phyloP scores from a whole-genome alignment of 331 rosid genomes.

The Malus hybrid region DNA sequence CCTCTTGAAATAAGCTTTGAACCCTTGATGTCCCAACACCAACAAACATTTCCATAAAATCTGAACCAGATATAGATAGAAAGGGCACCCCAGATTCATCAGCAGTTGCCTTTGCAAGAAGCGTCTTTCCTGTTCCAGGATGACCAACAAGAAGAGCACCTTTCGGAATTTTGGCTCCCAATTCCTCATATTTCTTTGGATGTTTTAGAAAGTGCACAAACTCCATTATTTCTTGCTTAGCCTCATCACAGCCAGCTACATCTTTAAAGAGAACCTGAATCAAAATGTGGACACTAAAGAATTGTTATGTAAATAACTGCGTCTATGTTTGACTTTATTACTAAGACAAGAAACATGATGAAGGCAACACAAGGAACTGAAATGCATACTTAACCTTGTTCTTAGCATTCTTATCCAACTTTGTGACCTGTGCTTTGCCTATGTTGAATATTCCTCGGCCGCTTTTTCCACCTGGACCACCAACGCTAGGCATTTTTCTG shows the following conservation, averaged over 20 bases:
- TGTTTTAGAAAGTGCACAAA: slow-evolving; percentile 85
- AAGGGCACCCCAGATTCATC: slow-evolving; percentile 93
- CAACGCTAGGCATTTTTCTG: slow-evolving; percentile 59
- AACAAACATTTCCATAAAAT: slow-evolving; percentile 89
- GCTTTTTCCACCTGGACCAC: slow-evolving; percentile 45
- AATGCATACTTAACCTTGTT: slow-evolving; percentile 57
- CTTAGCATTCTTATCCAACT: slow-evolving; percentile 72
- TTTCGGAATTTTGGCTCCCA: slow-evolving; percentile 92
- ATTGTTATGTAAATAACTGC: background rate
- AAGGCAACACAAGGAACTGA: background rate
- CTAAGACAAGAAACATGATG: background rate
- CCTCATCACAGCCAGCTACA: slow-evolving; percentile 99
- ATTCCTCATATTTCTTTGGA: slow-evolving; percentile 84
- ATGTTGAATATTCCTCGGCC: slow-evolving; percentile 74
- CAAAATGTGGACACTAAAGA: background rate
- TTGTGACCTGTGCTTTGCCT: slow-evolving; percentile 71
- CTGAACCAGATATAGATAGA: slow-evolving; percentile 86
- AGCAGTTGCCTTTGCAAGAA: slow-evolving; percentile 93
- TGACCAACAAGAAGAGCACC: slow-evolving; percentile 95
- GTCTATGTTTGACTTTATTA: background rate
- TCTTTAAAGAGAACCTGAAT: slow-evolving; percentile 71
- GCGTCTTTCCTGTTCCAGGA: slow-evolving; percentile 96
- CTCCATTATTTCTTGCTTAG: slow-evolving; percentile 94
- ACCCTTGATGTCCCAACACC: slow-evolving; percentile 97
- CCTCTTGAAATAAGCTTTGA: slow-evolving; percentile 84